phyloP scores from a whole-genome alignment of 345 rosid genomes.

The Sisymbrium altissimum region DNA sequence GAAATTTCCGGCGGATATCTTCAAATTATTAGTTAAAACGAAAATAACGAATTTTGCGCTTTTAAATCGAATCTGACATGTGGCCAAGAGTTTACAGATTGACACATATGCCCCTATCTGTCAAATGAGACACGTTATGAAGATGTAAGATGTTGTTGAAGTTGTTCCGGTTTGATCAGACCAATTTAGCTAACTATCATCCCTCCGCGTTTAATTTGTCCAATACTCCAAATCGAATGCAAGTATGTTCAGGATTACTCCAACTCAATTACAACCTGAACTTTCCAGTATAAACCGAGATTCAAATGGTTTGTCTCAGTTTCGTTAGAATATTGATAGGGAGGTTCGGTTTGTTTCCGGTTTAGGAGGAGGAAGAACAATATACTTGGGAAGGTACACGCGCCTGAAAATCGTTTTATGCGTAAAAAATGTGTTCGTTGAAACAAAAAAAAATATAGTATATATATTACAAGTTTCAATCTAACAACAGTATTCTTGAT shows the following conservation, averaged over 20 bases:
- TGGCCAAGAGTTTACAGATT: not conserved
- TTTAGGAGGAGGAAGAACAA: not conserved
- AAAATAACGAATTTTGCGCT: not conserved
- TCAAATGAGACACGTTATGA: conserved; percentile 23
- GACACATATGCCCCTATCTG: conserved; percentile 29
- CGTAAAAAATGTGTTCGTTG: conserved; percentile 5
- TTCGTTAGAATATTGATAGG: not conserved
- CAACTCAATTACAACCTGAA: too few relatives aligned
- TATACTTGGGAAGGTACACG: conserved; percentile 11
- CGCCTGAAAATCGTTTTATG: not conserved
- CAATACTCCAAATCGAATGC: not conserved
- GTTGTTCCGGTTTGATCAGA: conserved; percentile 2
- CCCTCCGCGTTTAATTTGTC: not conserved
- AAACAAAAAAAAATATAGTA: not conserved
- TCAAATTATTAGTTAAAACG: not conserved
- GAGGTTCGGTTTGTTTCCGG: not conserved
- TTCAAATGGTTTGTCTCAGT: not conserved
- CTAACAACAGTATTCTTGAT: not conserved
- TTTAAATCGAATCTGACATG: not conserved
- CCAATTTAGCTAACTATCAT: not conserved
- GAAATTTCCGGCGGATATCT: conserved; percentile 25
- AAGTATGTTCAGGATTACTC: not conserved
- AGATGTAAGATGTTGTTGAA: not conserved
- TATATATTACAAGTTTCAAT: not conserved
- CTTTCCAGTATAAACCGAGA: not conserved